Base-by-base conservation (phyloP, 768 basidiomycete genomes). In the Coprinopsis strossmayeri region DNA sequence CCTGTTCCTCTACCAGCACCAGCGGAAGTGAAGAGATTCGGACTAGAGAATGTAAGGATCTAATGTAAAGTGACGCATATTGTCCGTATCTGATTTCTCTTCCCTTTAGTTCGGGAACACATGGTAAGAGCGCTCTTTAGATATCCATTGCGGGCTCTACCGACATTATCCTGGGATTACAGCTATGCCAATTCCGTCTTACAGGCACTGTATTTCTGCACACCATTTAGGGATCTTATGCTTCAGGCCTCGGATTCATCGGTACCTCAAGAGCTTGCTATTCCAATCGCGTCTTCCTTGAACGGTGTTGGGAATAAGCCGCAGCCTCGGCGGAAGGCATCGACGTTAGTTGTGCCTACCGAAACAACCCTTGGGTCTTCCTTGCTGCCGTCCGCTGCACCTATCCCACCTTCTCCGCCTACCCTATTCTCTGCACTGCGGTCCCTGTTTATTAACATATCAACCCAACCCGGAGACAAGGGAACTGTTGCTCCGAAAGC, bases 101-200 rank as follows among this genome's bases (percentile, higher is more conserved):
- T 42, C 49, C 26, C 53, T 49, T 28, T 55, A 95, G 91, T 96
- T 95, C 71, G 93, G 92, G 34, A 98, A 97, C 64, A 98, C 91
- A 40, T 98, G 94, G 92, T 92, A 55, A 58, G 75, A n/a, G n/a
- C n/a, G n/a, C 34, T 15, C 23, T 18, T 45, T 42, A n/a, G 28
- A 27, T 27, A 4, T 3, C 18, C 15, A 10, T 21, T 45, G 10
- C 17, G n/a, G 28, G 21, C 45, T 9, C 13, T 26, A 53, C 48
- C 43, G 28, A 52, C 48, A 28, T 35, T 51, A 59, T 45, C 64
- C 57, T 24, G 43, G 47, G 40, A 46, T 50, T 26, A 18, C 63
- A 93, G 93, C 69, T 99, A 99, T 67, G 93, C 88, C 70, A 99
- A 98, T 68, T 96, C 95, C n/a, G 92, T 99, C 20, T 76, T 99